Percentiles rank a stretch among this genome's conserved stretches.
phyloP scores from a whole-genome alignment of 495 filamentous ascomycete species.

The Neurospora pannonica region DNA sequence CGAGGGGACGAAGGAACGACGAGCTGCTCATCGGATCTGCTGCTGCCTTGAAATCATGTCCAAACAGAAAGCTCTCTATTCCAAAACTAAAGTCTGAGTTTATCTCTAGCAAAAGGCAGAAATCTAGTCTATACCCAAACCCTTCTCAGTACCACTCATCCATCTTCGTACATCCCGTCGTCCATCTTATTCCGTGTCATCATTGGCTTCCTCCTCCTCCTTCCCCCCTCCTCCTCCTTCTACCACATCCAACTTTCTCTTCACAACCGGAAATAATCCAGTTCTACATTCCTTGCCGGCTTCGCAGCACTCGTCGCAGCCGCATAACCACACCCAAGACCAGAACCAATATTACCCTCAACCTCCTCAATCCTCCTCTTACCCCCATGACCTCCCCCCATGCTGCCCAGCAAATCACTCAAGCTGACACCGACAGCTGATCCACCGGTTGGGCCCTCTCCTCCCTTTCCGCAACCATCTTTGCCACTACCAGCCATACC shows the following conservation, averaged over 20 bases:
- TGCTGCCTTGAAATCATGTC: background rate
- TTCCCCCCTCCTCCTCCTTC: too few relatives aligned
- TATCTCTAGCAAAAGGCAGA: background rate
- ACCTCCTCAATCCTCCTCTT: background rate
- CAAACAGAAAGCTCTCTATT: background rate
- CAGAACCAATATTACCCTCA: background rate
- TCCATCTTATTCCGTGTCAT: background rate
- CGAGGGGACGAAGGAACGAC: too few relatives aligned
- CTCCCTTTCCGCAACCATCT: background rate
- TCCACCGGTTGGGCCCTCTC: background rate
- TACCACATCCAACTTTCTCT: too few relatives aligned
- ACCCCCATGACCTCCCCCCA: background rate
- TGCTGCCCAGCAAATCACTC: background rate
- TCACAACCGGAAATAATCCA: constrained; percentile 20
- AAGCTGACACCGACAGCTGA: background rate
- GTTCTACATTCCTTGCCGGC: constrained; percentile 11
- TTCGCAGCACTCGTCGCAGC: background rate
- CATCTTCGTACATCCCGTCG: background rate
- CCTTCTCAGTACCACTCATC: background rate
- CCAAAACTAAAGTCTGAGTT: too few relatives aligned
- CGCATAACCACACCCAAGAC: constrained; percentile 1
- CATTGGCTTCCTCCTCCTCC: background rate
- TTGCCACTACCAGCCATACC: background rate
- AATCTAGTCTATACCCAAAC: background rate
- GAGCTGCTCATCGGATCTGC: background rate